Conservation (phyloP, 495 filamentous ascomycete genomes). For the Lasiosphaeriaceae sp. region DNA sequence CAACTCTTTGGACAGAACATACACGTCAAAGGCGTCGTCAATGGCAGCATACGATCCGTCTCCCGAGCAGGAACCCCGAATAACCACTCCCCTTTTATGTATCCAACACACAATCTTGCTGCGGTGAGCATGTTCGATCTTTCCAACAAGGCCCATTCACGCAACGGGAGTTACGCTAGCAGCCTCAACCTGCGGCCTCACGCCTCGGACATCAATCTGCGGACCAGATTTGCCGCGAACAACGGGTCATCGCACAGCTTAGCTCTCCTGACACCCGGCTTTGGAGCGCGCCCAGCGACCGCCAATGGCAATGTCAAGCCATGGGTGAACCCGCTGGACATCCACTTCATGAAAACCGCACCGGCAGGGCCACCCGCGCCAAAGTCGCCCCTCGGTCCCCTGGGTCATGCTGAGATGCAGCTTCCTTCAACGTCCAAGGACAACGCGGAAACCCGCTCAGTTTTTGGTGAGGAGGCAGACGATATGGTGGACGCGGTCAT, state of each 20-base stretch:
- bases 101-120: slow-evolving; percentile 30
- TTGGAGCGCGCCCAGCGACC: slow-evolving; percentile 27
- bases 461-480: slow-evolving; percentile 30
- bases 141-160: slow-evolving; percentile 9
- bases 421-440: slow-evolving; percentile 17
- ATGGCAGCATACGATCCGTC: slow-evolving; percentile 29
- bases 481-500: slow-evolving; percentile 28
- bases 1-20: slow-evolving; percentile 24
- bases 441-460: slow-evolving; percentile 19
- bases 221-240: slow-evolving; percentile 23
- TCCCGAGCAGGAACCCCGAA: slow-evolving; percentile 25
- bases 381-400: slow-evolving; percentile 31
- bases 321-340: slow-evolving; percentile 41
- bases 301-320: slow-evolving; percentile 26
- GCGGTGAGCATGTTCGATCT: slow-evolving; percentile 38
- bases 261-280: slow-evolving; percentile 12
- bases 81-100: slow-evolving; percentile 25
- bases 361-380: slow-evolving; percentile 18
- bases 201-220: slow-evolving; percentile 38
- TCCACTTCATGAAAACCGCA: slow-evolving; percentile 27
- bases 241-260: slow-evolving; percentile 23
- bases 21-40: slow-evolving; percentile 15
- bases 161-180: slow-evolving; percentile 20
- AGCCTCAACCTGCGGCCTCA: slow-evolving; percentile 26
- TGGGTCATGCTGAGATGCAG: neutral